A percentile compares a stretch with the other conserved stretches of the same genome.
Evolutionary conservation across 176 grass and related monocot genomes (phyloP).

Genomic region (Carex littledalei): DNA sequence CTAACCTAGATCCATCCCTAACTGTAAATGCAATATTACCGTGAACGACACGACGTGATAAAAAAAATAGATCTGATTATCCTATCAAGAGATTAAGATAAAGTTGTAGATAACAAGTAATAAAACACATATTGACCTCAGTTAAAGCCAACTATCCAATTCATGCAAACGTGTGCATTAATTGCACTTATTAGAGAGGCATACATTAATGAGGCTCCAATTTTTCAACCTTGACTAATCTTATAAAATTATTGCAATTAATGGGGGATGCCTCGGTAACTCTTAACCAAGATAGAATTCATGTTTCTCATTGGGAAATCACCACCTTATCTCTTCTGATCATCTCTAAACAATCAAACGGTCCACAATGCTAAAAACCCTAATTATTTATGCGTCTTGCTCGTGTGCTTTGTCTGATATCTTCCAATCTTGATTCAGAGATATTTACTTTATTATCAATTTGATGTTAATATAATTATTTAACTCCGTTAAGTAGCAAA

Average conservation of each 20-base stretch:
- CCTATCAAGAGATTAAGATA: neutral
- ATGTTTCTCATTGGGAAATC: conserved; percentile 23
- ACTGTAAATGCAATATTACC: too few relatives aligned
- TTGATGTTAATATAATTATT: conserved; percentile 2
- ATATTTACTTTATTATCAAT: neutral
- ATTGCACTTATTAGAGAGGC: conserved; percentile 20
- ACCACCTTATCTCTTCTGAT: conserved; percentile 11
- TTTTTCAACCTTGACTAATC: conserved; percentile 14
- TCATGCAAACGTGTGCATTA: conserved; percentile 29
- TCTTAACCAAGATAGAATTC: conserved; percentile 6
- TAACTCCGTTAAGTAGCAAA: neutral
- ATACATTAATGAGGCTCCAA: conserved; percentile 20
- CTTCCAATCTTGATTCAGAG: neutral
- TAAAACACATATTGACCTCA: conserved; percentile 6
- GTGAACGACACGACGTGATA: neutral
- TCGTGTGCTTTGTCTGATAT: conserved; percentile 7
- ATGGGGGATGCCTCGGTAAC: neutral
- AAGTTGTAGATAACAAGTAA: neutral
- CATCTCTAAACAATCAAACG: conserved; percentile 1
- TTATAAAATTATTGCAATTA: conserved; percentile 8
- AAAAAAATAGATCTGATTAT: neutral
- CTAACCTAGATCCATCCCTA: too few relatives aligned
- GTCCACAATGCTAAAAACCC: neutral
- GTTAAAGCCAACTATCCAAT: conserved; percentile 1
- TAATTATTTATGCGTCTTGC: neutral